Evolutionary conservation across 2,329 filamentous ascomycete species (phyloP).

Genomic region (Fusarium verticillioides): DNA sequence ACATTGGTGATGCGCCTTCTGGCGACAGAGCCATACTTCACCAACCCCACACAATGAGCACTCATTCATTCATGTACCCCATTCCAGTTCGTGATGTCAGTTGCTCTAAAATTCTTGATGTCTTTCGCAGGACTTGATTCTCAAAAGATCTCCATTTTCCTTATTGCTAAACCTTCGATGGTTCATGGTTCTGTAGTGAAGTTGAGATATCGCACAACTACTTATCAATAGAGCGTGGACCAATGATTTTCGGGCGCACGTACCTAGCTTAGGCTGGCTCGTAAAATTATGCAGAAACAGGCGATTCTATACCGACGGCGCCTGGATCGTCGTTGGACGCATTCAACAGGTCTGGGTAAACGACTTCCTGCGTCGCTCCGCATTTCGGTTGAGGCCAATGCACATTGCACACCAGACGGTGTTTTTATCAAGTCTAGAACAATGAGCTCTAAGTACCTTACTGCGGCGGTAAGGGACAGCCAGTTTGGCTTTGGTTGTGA

Average conservation of each 20-base stretch:
- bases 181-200: not conserved
- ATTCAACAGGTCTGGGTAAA: not conserved
- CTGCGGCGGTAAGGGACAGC: not conserved
- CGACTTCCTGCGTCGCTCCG: not conserved
- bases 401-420: not conserved
- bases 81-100: not conserved
- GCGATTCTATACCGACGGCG: not conserved
- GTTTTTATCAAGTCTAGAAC: not conserved
- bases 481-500: not conserved
- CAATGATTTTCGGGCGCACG: too few relatives aligned
- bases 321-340: not conserved
- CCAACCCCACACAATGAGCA: not conserved
- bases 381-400: not conserved
- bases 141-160: not conserved
- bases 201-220: not conserved
- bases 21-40: conserved; percentile 8
- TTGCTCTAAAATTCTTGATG: not conserved
- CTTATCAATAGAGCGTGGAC: not conserved
- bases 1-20: conserved; percentile 33
- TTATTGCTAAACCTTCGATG: not conserved
- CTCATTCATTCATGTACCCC: not conserved
- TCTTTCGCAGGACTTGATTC: not conserved
- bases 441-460: not conserved
- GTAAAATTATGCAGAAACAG: not conserved
- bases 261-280: not conserved